These are phyloP conservation scores for Rhodotorula toruloides DNA, from an alignment of 768 basidiomycete species.

Conservation along the genomic window DNA sequence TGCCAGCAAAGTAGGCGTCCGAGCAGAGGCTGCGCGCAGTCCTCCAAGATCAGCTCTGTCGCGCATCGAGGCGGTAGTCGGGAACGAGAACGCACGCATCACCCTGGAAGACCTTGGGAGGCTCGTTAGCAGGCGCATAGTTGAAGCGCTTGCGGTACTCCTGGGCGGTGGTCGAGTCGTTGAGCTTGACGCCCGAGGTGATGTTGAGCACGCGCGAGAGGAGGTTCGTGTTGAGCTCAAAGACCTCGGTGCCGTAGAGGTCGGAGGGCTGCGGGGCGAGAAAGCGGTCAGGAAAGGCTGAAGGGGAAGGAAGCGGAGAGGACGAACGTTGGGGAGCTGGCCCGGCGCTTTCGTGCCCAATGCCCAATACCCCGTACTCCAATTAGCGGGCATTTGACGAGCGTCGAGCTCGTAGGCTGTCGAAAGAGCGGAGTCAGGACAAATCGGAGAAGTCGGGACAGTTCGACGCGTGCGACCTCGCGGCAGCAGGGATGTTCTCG, in stretches of 20 bases:
- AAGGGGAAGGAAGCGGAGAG: no score
- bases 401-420: conserved; percentile 52
- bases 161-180: conserved; percentile 45
- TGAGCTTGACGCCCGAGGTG: conserved; percentile 46
- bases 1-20: conserved; percentile 49
- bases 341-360: conserved; percentile 21
- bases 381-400: conserved; percentile 49
- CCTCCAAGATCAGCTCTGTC: no score
- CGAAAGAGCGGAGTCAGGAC: conserved; percentile 31
- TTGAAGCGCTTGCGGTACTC: conserved; percentile 47
- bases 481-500: no score
- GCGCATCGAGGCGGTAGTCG: not conserved
- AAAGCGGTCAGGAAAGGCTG: not conserved
- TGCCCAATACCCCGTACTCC: conserved; percentile 48
- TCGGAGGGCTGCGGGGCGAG: not conserved
- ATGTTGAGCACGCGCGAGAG: conserved; percentile 45
- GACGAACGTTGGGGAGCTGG: conserved; percentile 11
- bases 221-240: conserved; percentile 52
- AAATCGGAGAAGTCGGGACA: no score
- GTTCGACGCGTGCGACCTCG: no score
- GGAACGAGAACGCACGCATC: conserved; percentile 36
- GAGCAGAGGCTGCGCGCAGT: not conserved
- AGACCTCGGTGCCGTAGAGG: conserved; percentile 53
- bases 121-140: conserved; percentile 44
- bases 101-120: conserved; percentile 47